These are phyloP conservation scores for Rhodotorula sp. DNA, from an alignment of 1,284 basidiomycete species.

Conservation along the genomic window DNA sequence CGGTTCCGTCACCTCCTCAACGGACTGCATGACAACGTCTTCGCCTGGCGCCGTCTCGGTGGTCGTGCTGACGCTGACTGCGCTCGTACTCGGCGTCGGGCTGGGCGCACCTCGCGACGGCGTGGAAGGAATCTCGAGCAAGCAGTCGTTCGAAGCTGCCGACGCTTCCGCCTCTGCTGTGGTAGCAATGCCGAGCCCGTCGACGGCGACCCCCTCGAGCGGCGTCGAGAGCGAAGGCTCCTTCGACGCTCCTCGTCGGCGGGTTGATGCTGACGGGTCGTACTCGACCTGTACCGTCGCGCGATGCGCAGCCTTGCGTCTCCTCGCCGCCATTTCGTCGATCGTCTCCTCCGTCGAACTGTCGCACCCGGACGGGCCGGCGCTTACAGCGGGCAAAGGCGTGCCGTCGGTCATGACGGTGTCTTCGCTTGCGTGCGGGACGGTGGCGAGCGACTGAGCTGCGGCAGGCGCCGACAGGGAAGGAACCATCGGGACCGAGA, in stretches of 20 bases:
- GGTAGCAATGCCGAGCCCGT: slow-evolving; percentile 6
- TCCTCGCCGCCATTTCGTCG: slow-evolving; percentile 23
- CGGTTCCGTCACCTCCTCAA: slow-evolving; percentile 11
- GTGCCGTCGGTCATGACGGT: slow-evolving; percentile 21
- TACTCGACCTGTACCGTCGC: slow-evolving; percentile 94
- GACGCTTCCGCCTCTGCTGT: neutral
- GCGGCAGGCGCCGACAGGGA: slow-evolving; percentile 30
- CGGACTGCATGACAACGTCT: slow-evolving; percentile 31
- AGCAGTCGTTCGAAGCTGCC: neutral
- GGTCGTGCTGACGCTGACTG: slow-evolving; percentile 23
- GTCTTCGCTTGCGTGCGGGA: slow-evolving; percentile 9
- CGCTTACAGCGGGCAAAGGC: neutral
- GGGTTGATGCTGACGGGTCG: slow-evolving; percentile 47
- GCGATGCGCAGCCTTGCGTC: slow-evolving; percentile 54
- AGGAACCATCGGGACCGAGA: slow-evolving; percentile 22
- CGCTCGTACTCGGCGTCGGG: slow-evolving; percentile 14
- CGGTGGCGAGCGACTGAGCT: neutral
- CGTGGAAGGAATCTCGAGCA: neutral
- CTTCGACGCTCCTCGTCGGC: neutral
- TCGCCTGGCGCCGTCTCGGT: slow-evolving; percentile 27
- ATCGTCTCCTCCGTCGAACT: slow-evolving; percentile 2
- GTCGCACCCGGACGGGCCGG: neutral
- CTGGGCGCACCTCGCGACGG: slow-evolving; percentile 5
- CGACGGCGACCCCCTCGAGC: neutral
- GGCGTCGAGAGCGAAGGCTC: slow-evolving; percentile 10